Evolutionary conservation across 805 yeast species (phyloP), one percentile per base, ranked within the genome.

Genomic region (Kazachstania kunashirensis): DNA sequence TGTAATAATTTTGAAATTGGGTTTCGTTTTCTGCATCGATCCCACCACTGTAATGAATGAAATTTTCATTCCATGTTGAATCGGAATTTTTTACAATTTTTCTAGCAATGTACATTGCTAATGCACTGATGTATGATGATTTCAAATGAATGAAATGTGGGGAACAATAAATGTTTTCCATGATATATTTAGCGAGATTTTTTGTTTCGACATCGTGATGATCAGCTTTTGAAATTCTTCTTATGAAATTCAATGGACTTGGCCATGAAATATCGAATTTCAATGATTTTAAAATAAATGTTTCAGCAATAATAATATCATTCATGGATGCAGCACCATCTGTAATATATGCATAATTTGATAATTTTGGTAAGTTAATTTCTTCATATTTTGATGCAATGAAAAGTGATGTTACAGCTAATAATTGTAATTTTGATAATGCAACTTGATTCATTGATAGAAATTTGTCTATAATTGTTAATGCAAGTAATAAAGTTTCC

Each of bases 351-450:
- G 94, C 82, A 56, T 83, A 88, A 59, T 83, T 82, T 43, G 79
- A 73, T 26, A 86, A 79, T 24, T 86, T 78, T 10, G 96, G 96
- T 12, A 85, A 70, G 53, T 77, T 81, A 19, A 86, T 92, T 62
- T 86, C 96, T 62, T 88, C 95, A 58, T 82, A 84, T 61, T 86
- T 86, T n/a, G 95, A 89, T 28, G 96, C 95, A 45, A 85, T 80
- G 59, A 86, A 83, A 38, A 86, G 62, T 9, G 88, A 72, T 3
- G 94, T 84, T 1, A 92, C 81, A 6, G 95, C 95, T 39, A 85
- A 67, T 43, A 86, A 68, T 64, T 86, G 96, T 34, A 86, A 62
- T 59, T 82, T 76, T 50, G 79, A 84, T 40, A 85, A 74, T 43
- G 80, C 80, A 14, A 83, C 86, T 30, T 69, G 67, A 49, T 80